Base-by-base conservation (phyloP, 225 moss, liverwort and hornwort species). In the Sphagnum contortum region DNA sequence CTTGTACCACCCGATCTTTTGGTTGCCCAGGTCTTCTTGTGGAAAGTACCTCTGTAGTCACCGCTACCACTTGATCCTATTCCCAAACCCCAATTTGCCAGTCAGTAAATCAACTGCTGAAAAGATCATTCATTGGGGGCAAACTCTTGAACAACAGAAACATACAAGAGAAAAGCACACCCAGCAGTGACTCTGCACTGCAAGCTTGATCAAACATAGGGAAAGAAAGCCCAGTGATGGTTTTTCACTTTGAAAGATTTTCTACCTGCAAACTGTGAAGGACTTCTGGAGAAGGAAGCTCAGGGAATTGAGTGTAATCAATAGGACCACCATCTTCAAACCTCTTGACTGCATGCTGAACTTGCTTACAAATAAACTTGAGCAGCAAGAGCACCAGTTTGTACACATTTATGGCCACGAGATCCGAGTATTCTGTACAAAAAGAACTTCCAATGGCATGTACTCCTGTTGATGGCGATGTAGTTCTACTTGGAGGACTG, bases 281-380 rank as follows among this genome's bases (percentile, higher is more conserved):
- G 70, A 98, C 84, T 67, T 93, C 96, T 3, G 90, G 96, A 55
- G 96, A 90, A 69, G 96, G 96, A 77, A 98, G 87, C 77, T 83
- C 88, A 49, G 96, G 90, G 60, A 90, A 86, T 14, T 89, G 73
- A 63, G 76, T 70, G 63, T 81, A 93, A 72, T 98, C 87, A 50
- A 71, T 71, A 49, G 80, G 72, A 48, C 82, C 89, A 61, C 87
- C 89, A 64, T 84, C 82, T 66, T 88, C 88, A 55, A 90, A 81
- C 63, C 90, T 83, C 64, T 81, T 71, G 60, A 87, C 88, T 61
- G 92, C 92, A 68, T 81, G 80, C 57, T 87, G 87, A 52, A 87
- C 89, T 78, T 87, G 88, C 74, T 93, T 88, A 76, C 90, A 90
- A 12, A 72, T 66, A 68, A 89, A 89, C 66, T 82, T 87, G 47